phyloP scores from a whole-genome alignment of 305 asterid species.

The Salvia sclarea region DNA sequence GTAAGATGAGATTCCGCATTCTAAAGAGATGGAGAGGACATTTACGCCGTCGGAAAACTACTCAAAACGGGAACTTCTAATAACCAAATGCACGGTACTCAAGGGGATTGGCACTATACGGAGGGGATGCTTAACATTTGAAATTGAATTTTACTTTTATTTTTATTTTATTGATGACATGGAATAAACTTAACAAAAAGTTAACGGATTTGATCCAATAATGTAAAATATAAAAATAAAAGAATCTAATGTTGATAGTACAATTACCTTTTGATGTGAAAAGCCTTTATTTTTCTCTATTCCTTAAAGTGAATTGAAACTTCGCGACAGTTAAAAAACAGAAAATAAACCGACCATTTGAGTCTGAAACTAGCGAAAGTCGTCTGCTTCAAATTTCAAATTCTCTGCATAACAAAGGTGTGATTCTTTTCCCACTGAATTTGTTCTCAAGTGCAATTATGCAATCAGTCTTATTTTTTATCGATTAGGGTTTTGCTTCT shows the following conservation, averaged over 20 bases:
- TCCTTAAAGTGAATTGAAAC: not conserved
- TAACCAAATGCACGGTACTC: too few species aligned
- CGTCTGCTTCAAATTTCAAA: slow-evolving; percentile 20
- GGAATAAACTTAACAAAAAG: too few species aligned
- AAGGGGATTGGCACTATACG: too few species aligned
- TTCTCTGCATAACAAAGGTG: slow-evolving; percentile 20
- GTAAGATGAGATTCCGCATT: slow-evolving; percentile 90
- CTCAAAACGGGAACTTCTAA: too few species aligned
- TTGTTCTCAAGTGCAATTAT: not conserved
- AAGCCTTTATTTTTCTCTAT: not conserved
- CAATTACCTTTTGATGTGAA: too few species aligned
- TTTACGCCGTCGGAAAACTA: slow-evolving; percentile 89
- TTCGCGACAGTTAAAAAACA: not conserved
- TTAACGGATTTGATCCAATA: too few species aligned
- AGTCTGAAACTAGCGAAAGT: not conserved
- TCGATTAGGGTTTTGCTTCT: slow-evolving; percentile 20
- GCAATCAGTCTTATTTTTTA: not conserved
- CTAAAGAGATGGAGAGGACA: slow-evolving; percentile 78
- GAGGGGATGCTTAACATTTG: too few species aligned
- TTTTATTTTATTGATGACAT: too few species aligned
- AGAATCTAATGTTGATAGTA: too few species aligned
- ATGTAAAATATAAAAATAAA: too few species aligned
- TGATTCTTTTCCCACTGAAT: not conserved
- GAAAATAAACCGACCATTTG: not conserved
- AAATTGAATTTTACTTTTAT: too few species aligned